phyloP scores from a whole-genome alignment of 768 basidiomycete genomes.

The Kwoniella botswanensis region DNA sequence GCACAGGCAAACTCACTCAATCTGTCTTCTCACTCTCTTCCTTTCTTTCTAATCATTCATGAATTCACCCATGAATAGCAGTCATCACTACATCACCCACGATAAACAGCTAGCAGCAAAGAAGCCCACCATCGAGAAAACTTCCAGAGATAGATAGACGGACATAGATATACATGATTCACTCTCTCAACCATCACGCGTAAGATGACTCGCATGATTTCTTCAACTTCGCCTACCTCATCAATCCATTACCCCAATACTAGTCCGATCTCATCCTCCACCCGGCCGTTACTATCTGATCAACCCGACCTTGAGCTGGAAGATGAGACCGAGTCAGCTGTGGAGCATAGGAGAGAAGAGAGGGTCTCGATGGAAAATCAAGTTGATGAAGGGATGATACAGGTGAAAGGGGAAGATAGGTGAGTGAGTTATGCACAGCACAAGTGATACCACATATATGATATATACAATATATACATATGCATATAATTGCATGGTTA shows the following conservation, averaged over 20 bases:
- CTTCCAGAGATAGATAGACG: too few species aligned
- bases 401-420: constrained; percentile 54
- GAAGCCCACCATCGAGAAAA: too few species aligned
- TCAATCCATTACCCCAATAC: not conserved
- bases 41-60: too few species aligned
- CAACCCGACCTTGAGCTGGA: not conserved
- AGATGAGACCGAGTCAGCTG: not conserved
- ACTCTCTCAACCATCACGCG: not conserved
- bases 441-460: not conserved
- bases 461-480: too few species aligned
- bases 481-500: not conserved
- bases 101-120: too few species aligned
- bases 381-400: constrained; percentile 40
- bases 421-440: constrained; percentile 29
- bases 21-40: too few species aligned
- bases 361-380: constrained; percentile 7
- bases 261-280: not conserved
- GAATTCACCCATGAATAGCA: too few species aligned
- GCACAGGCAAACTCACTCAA: too few species aligned
- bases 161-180: not conserved
- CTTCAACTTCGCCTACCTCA: not conserved
- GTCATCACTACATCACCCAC: too few species aligned
- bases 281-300: not conserved
- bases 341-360: not conserved
- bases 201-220: not conserved